Conservation (phyloP, 768 basidiomycete genomes). For the Xerocomus brunneocitrinus region DNA sequence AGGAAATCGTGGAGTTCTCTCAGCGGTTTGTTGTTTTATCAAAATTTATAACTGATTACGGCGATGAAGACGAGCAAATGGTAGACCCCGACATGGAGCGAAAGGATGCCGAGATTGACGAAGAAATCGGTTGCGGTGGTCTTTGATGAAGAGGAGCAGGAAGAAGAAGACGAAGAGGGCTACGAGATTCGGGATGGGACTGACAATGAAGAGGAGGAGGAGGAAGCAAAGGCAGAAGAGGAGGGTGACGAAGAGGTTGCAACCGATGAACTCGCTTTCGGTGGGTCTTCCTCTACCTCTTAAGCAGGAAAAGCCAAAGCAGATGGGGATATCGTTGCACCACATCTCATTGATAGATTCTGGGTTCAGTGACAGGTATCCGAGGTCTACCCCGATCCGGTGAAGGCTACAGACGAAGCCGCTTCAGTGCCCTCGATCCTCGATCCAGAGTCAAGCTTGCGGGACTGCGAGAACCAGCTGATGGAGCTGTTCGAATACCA, state of each 20-base stretch:
- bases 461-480: constrained; percentile 92
- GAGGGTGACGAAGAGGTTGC: constrained; percentile 51
- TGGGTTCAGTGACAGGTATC: constrained; percentile 96
- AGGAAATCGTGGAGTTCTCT: constrained; percentile 43
- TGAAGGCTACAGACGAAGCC: constrained; percentile 91
- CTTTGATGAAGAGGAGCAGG: constrained; percentile 85
- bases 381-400: constrained; percentile 88
- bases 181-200: constrained; percentile 85
- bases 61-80: constrained; percentile 76
- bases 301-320: constrained; percentile 46
- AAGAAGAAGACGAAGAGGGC: constrained; percentile 81
- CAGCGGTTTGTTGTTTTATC: constrained; percentile 70
- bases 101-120: constrained; percentile 87
- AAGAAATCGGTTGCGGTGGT: constrained; percentile 95
- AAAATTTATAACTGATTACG: constrained; percentile 96
- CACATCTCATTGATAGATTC: constrained; percentile 92
- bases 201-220: constrained; percentile 66
- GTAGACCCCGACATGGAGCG: constrained; percentile 75
- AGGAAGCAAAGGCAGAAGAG: constrained; percentile 39
- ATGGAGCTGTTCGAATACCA: constrained; percentile 97
- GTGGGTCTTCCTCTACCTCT: constrained; percentile 53
- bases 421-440: constrained; percentile 78
- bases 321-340: constrained; percentile 78
- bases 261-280: constrained; percentile 76
- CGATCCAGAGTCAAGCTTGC: constrained; percentile 78